Base-by-base conservation (phyloP, 768 basidiomycete genomes). In the Coprinopsis strossmayeri region DNA sequence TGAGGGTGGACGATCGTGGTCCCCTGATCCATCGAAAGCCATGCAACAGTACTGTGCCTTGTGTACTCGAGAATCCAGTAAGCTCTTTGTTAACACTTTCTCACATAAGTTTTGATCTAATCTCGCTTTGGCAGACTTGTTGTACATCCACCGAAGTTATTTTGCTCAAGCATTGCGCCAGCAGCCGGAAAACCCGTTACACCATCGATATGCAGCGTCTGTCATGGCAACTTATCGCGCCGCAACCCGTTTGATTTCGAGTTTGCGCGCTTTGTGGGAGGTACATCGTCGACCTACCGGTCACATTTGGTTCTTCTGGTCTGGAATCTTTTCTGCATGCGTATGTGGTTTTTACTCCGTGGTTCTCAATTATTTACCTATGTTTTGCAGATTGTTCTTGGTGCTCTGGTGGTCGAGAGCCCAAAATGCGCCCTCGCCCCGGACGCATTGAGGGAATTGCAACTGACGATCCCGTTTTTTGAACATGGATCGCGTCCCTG, bases 261-360 rank as follows among this genome's bases (percentile, higher is more conserved):
- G 67, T 42, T 57, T 77, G 42, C 58, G 59, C 41, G 62, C 62
- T 11, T 48, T 78, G 25, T 72, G 68, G 44, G 48, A 48, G 5
- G 57, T 64, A 20, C 68, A 73, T 55, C 68, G 68, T 10, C 54
- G 46, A 10, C 57, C 63, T 2, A 58, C 65, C 5, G 57, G 66
- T 21, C 55, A 60, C 32, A 58, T 64, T 7, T 78, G 77, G 74
- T 75, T 68, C 54, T 77, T 77, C 58, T 79, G 78, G 77, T 71
- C 74, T 0, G 64, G 64, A 1, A 57, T 73, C 38, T 77, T 74
- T 50, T 72, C 74, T 2, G 64, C 77, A 15, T 74, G 74, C 47
- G 77, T 78, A 55, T 42, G 72, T n/a, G n/a, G n/a, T n/a, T n/a
- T n/a, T n/a, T n/a, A n/a, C n/a, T n/a, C n/a, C n/a, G n/a, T n/a